Evolutionary conservation across 208 protist species (phyloP).

Genomic region (Acanthamoeba castellanii): DNA sequence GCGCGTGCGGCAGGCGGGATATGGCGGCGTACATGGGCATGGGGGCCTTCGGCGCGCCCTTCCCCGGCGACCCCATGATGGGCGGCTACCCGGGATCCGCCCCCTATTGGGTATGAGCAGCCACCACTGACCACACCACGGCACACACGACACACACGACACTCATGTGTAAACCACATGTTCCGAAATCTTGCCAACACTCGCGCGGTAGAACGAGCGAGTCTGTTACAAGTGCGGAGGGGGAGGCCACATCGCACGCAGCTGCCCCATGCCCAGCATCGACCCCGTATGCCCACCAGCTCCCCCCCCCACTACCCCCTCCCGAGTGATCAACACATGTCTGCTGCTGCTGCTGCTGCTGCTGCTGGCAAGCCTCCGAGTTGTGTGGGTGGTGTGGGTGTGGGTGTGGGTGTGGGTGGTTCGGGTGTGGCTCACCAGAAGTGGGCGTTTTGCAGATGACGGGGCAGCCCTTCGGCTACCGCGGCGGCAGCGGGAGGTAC

Average conservation of each 20-base stretch:
- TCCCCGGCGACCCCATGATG: background rate
- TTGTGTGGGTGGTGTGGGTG: no score
- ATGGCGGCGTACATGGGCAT: background rate
- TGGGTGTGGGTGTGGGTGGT: no score
- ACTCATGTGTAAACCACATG: background rate
- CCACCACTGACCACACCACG: background rate
- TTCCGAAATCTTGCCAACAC: no score
- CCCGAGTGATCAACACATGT: no score
- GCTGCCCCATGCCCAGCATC: background rate
- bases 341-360: no score
- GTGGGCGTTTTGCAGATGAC: no score
- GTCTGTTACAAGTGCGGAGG: constrained; percentile 17
- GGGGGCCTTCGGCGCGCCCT: background rate
- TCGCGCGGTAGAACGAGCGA: background rate
- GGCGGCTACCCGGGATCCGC: background rate
- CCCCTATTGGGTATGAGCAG: background rate
- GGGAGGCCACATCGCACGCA: background rate
- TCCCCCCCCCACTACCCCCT: no score
- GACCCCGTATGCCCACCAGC: background rate
- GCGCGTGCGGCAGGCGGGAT: background rate
- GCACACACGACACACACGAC: background rate
- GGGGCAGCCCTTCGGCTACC: no score
- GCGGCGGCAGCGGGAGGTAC: no score
- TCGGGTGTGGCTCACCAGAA: no score
- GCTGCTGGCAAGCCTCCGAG: no score